These are phyloP conservation scores for Blastobotrys buckinghamii DNA, from an alignment of 1,139 yeast genomes.

Conservation along the genomic window DNA sequence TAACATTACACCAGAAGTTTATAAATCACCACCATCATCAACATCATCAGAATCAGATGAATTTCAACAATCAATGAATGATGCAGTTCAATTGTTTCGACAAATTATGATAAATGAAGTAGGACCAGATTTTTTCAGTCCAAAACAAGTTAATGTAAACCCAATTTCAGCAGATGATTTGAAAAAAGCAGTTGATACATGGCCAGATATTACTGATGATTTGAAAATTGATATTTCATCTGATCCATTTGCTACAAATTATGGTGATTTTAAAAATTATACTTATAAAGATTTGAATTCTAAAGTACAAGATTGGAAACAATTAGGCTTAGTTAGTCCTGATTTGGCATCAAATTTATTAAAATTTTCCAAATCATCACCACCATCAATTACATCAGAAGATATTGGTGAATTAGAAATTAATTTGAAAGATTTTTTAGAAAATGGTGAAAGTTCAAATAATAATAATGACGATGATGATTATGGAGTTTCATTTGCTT, in stretches of 20 bases:
- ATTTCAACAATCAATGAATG: neutral
- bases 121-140: neutral
- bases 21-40: neutral
- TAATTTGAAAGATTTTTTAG: too few species aligned
- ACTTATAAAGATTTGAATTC: neutral
- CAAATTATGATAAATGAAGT: neutral
- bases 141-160: neutral
- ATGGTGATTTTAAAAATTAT: neutral
- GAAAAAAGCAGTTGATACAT: slow-evolving; percentile 1
- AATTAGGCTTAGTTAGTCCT: too few species aligned
- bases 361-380: too few species aligned
- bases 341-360: too few species aligned
- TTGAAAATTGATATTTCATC: neutral
- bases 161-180: neutral
- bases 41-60: neutral
- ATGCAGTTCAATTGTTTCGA: neutral
- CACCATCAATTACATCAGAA: too few species aligned
- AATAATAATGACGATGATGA: neutral
- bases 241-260: neutral
- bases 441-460: neutral
- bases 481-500: neutral
- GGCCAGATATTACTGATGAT: neutral
- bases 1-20: too few species aligned
- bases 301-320: too few species aligned
- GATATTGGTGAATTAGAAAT: too few species aligned